Base-by-base conservation (phyloP, 2,329 filamentous ascomycete species). In the Fusarium nanum region DNA sequence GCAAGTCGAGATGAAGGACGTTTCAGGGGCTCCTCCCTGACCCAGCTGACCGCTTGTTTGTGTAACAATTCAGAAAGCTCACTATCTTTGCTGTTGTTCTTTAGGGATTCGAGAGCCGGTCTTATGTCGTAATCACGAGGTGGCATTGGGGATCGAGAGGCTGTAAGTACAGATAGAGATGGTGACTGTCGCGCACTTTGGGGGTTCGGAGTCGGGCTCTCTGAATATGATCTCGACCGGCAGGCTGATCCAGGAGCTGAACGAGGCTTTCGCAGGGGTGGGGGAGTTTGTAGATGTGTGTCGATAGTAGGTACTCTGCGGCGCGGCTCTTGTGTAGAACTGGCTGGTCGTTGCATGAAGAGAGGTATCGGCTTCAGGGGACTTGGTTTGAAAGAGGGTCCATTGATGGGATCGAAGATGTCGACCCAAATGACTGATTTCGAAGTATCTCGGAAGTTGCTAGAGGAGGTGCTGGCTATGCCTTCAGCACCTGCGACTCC, bases 341-440 rank as follows among this genome's bases (percentile, higher is more conserved):
- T 73, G 16, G 73, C 71, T 4, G 63, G 30, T 74, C 72, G 63
- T 47, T 79, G 80, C 82, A 86, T 86, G 75, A 82, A 84, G 16
- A 70, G 62, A 0, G 86, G 86, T 13, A 88, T 81, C 2, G 86
- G 84, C 64, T 88, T 89, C 13, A 84, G 80, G 6, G 79, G 81
- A 55, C 81, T 82, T 3, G 85, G 83, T 64, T 78, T 80, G 71
- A 88, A 88, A 4, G 83, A 78, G 6, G 79, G 77, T 12, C 80
- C 76, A 16, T 83, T 80, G 13, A 87, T 64, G 0, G 87, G 86
- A 64, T 88, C 82, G 28, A 78, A 76, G 7, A 86, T 81, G 34
- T 84, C 83, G 9, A 88, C 81, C 75, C 86, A 88, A 8, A 87
- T 82, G 2, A 79, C 76, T 5, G 79, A 78, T 45, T 77, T 72